phyloP scores from a whole-genome alignment of 1,139 yeast species.

The Kurtzmaniella quercitrusa region DNA sequence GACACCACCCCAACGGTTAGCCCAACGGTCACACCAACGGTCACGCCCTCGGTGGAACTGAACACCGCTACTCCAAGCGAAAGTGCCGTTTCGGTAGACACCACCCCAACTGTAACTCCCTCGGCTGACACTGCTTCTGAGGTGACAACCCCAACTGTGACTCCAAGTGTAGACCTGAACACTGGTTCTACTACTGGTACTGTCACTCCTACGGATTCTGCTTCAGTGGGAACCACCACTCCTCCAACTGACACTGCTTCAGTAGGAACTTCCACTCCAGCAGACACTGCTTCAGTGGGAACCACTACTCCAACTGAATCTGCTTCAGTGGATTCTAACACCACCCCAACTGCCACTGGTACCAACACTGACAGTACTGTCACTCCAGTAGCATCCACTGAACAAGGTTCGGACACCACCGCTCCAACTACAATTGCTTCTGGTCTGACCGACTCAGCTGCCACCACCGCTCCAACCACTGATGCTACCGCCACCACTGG shows the following conservation, averaged over 20 bases:
- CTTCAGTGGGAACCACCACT: too few relatives aligned
- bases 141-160: too few relatives aligned
- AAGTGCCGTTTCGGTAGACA: too few relatives aligned
- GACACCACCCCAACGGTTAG: too few relatives aligned
- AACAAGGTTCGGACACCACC: neutral
- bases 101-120: conserved; percentile 2
- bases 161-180: too few relatives aligned
- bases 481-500: conserved; percentile 2
- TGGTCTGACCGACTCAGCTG: conserved; percentile 3
- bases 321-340: neutral
- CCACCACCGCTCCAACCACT: conserved; percentile 2
- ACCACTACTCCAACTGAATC: conserved; percentile 1
- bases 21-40: too few relatives aligned
- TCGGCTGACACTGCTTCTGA: conserved; percentile 3
- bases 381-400: conserved; percentile 3
- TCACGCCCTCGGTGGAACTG: conserved; percentile 2
- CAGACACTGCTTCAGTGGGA: conserved; percentile 2
- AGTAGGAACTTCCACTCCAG: neutral
- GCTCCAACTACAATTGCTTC: conserved; percentile 2
- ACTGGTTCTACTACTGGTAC: too few relatives aligned
- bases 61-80: too few relatives aligned
- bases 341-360: conserved; percentile 3
- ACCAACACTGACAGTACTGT: conserved; percentile 3
- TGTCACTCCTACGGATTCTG: conserved; percentile 1
- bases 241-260: conserved; percentile 5